These are phyloP conservation scores for Macroventuria anomochaeta DNA, from an alignment of 2,329 filamentous ascomycete species.

Conservation along the genomic window DNA sequence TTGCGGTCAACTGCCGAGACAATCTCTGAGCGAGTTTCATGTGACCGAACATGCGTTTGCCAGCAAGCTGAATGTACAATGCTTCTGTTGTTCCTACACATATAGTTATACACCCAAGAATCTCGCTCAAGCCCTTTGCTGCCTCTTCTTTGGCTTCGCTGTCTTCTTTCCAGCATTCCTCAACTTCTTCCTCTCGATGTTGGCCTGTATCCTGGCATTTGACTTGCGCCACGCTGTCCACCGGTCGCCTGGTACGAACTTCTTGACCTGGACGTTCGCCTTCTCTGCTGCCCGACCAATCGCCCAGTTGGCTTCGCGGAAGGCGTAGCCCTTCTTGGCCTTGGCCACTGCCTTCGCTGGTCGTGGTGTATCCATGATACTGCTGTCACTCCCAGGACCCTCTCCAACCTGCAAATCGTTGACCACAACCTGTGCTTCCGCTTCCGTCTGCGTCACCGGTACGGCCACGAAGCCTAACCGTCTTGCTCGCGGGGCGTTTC, in stretches of 20 bases:
- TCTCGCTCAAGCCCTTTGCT: conserved; percentile 20
- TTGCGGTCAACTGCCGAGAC: background rate
- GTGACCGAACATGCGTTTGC: background rate
- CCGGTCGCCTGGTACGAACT: conserved; percentile 64
- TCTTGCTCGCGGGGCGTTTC: conserved; percentile 75
- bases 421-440: conserved; percentile 28
- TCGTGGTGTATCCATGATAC: conserved; percentile 44
- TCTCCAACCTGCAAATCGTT: conserved; percentile 29
- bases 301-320: conserved; percentile 70
- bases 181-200: conserved; percentile 63
- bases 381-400: conserved; percentile 27
- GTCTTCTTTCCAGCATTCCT: conserved; percentile 52
- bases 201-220: conserved; percentile 57
- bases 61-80: conserved; percentile 18
- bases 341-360: conserved; percentile 25
- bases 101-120: conserved; percentile 28
- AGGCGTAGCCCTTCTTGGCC: conserved; percentile 65
- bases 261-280: conserved; percentile 62
- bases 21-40: background rate
- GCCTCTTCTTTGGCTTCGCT: conserved; percentile 40
- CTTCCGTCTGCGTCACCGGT: conserved; percentile 32
- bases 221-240: conserved; percentile 71
- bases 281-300: conserved; percentile 70
- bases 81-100: conserved; percentile 29
- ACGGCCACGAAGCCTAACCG: conserved; percentile 75